These are phyloP conservation scores for Venturia effusa DNA, from an alignment of 2,329 filamentous ascomycete genomes.

Conservation along the genomic window DNA sequence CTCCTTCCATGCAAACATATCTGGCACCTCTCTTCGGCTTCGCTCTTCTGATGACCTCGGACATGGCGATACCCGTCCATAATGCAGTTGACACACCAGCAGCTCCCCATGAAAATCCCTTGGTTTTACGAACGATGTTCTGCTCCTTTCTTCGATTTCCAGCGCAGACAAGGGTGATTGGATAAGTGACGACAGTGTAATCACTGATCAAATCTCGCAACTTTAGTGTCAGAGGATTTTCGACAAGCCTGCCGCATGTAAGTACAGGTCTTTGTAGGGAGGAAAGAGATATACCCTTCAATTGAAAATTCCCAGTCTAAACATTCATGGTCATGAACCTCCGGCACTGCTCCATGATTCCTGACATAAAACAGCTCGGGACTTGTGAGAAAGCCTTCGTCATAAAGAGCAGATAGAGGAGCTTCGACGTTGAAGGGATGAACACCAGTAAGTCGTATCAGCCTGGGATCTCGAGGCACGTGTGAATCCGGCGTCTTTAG, in stretches of 20 bases:
- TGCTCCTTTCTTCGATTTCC: conserved; percentile 90
- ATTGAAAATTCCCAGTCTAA: conserved; percentile 73
- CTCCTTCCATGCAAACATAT: conserved; percentile 86
- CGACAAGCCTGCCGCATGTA: conserved; percentile 48
- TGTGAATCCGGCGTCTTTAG: conserved; percentile 73
- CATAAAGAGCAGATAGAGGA: conserved; percentile 65
- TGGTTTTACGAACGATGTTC: conserved; percentile 79
- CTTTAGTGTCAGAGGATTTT: conserved; percentile 61
- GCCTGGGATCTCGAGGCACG: conserved; percentile 65
- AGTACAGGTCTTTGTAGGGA: conserved; percentile 13
- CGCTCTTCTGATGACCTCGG: conserved; percentile 58
- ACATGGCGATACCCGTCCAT: conserved; percentile 73
- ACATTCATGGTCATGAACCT: conserved; percentile 60
- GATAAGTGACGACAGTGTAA: conserved; percentile 74
- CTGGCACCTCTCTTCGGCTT: conserved; percentile 58
- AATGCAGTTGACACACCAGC: conserved; percentile 78
- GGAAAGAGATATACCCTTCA: conserved; percentile 44
- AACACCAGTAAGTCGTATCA: conserved; percentile 77
- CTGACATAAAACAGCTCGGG: conserved; percentile 85
- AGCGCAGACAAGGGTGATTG: conserved; percentile 81
- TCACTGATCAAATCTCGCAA: conserved; percentile 61
- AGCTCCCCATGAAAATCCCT: conserved; percentile 89
- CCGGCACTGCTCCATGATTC: conserved; percentile 77
- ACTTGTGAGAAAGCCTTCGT: conserved; percentile 75
- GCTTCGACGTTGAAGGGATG: conserved; percentile 90